phyloP scores from a whole-genome alignment of 306 rosid genomes.

The Chamaecrista fasciculata region DNA sequence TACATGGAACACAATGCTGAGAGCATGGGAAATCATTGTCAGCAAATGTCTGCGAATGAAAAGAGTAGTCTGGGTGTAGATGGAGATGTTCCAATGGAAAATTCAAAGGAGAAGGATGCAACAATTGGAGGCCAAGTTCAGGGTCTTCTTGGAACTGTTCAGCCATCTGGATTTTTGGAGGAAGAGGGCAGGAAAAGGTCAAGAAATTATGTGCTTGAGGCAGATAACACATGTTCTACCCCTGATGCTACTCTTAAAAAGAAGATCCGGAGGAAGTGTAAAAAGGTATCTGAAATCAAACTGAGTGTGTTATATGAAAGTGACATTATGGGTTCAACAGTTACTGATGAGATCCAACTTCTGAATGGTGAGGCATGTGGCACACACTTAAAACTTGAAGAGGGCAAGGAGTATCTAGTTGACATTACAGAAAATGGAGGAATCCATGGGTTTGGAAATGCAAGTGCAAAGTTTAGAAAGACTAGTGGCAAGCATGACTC shows the following conservation, averaged over 20 bases:
- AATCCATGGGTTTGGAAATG: slow-evolving; percentile 37
- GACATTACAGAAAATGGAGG: slow-evolving; percentile 41
- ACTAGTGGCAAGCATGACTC: slow-evolving; percentile 28
- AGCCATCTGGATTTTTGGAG: slow-evolving; percentile 35
- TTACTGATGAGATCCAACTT: slow-evolving; percentile 41
- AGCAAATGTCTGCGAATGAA: slow-evolving; percentile 29
- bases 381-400: slow-evolving; percentile 38
- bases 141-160: slow-evolving; percentile 29
- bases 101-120: slow-evolving; percentile 37
- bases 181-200: slow-evolving; percentile 39
- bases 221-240: slow-evolving; percentile 42
- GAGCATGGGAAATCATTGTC: slow-evolving; percentile 32
- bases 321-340: slow-evolving; percentile 37
- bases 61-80: slow-evolving; percentile 28
- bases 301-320: slow-evolving; percentile 42
- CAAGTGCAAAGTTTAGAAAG: slow-evolving; percentile 38
- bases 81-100: slow-evolving; percentile 31
- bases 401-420: slow-evolving; percentile 41
- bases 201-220: slow-evolving; percentile 36
- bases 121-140: slow-evolving; percentile 26
- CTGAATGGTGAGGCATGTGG: slow-evolving; percentile 38
- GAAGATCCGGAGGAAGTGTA: slow-evolving; percentile 74
- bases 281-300: slow-evolving; percentile 80
- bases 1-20: slow-evolving; percentile 18
- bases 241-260: slow-evolving; percentile 47